Percentiles rank a stretch among this genome's conserved stretches.
phyloP scores from a whole-genome alignment of 345 rosid genomes.

The Combretum micranthum region DNA sequence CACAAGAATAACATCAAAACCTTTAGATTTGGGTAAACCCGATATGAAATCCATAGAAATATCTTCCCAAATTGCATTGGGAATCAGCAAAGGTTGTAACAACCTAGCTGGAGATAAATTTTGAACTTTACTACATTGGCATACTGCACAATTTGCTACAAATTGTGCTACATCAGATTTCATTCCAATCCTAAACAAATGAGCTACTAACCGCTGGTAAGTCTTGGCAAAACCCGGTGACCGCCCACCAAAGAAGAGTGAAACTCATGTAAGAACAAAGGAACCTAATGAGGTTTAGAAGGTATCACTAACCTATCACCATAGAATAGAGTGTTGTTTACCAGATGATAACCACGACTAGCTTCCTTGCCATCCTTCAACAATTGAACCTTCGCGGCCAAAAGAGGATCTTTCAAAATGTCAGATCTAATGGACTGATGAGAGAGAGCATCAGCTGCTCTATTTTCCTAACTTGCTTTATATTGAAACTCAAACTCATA shows the following conservation, averaged over 20 bases:
- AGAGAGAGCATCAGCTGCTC: not conserved
- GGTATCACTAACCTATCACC: not conserved
- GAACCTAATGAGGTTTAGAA: not conserved
- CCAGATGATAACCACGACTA: not conserved
- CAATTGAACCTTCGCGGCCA: not conserved
- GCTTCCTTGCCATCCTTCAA: not conserved
- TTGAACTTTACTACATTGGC: not conserved
- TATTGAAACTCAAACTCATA: no score
- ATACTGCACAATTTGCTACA: not conserved
- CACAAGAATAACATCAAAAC: not conserved
- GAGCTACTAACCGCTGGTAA: not conserved
- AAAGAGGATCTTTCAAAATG: not conserved
- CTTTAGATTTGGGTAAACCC: not conserved
- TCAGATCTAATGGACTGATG: not conserved
- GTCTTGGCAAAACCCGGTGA: not conserved
- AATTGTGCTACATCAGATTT: not conserved
- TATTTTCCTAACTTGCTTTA: not conserved
- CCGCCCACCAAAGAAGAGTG: not conserved
- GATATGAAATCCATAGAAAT: not conserved
- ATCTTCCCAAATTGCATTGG: not conserved
- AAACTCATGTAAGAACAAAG: not conserved
- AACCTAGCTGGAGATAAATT: not conserved
- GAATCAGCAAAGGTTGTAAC: not conserved
- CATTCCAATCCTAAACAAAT: not conserved
- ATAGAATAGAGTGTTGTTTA: not conserved